Conservation (phyloP, 495 filamentous ascomycete species). For the Neurospora terricola region DNA sequence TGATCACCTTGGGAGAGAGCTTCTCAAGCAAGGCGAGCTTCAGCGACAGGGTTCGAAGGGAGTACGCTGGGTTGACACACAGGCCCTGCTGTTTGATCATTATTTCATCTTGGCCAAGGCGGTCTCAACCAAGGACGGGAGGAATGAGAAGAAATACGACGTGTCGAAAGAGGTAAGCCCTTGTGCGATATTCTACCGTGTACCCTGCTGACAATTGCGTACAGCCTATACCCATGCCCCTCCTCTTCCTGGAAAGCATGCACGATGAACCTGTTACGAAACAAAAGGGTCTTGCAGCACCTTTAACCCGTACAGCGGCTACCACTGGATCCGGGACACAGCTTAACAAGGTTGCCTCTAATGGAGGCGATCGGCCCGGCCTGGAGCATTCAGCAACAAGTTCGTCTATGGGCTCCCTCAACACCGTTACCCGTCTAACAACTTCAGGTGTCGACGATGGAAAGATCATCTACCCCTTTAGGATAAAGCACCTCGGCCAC, state of each 20-base stretch:
- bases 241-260: slow-evolving; percentile 81
- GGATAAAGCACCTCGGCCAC: slow-evolving; percentile 91
- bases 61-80: slow-evolving; percentile 84
- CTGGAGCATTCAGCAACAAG: slow-evolving; percentile 57
- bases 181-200: not conserved
- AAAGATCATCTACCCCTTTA: slow-evolving; percentile 86
- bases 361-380: slow-evolving; percentile 42
- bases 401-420: slow-evolving; percentile 31
- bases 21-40: slow-evolving; percentile 83
- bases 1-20: slow-evolving; percentile 79
- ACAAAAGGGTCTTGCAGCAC: slow-evolving; percentile 70
- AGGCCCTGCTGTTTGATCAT: slow-evolving; percentile 90
- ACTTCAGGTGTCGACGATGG: slow-evolving; percentile 46
- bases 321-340: slow-evolving; percentile 39
- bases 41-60: slow-evolving; percentile 78
- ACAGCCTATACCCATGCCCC: slow-evolving; percentile 91
- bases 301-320: slow-evolving; percentile 40
- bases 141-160: slow-evolving; percentile 81
- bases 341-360: slow-evolving; percentile 40
- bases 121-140: slow-evolving; percentile 53
- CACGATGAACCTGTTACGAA: slow-evolving; percentile 86
- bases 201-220: slow-evolving; percentile 2
- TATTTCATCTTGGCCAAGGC: slow-evolving; percentile 90
- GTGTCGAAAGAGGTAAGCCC: slow-evolving; percentile 75
- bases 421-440: slow-evolving; percentile 39